phyloP scores from a whole-genome alignment of 768 basidiomycete genomes.

The Phlegmacium glaucopus region DNA sequence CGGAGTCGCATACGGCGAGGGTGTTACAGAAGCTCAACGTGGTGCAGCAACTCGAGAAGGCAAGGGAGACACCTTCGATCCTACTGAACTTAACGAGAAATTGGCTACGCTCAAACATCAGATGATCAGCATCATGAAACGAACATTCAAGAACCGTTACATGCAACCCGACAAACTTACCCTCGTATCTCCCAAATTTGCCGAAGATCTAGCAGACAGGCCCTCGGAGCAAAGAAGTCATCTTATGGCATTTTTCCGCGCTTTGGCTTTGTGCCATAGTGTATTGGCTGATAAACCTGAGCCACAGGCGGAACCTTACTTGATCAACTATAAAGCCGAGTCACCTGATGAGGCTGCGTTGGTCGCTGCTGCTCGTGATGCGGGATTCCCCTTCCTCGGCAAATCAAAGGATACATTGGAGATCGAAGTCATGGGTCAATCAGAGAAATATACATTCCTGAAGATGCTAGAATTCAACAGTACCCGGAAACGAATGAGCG shows the following conservation, averaged over 20 bases:
- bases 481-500: conserved; percentile 94
- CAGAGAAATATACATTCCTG: conserved; percentile 76
- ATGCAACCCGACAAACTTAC: conserved; percentile 79
- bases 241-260: conserved; percentile 88
- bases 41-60: conserved; percentile 88
- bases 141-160: conserved; percentile 86
- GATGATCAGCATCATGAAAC: conserved; percentile 77
- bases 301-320: conserved; percentile 53
- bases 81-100: conserved; percentile 66
- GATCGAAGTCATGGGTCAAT: conserved; percentile 89
- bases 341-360: conserved; percentile 95
- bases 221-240: conserved; percentile 56
- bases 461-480: conserved; percentile 92
- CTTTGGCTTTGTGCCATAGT: conserved; percentile 89
- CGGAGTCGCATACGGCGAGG: conserved; percentile 88
- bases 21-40: conserved; percentile 91
- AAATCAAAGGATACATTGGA: conserved; percentile 74
- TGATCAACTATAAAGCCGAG: conserved; percentile 91
- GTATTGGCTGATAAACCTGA: conserved; percentile 82
- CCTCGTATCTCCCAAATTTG: conserved; percentile 82
- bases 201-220: conserved; percentile 68
- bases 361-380: conserved; percentile 88
- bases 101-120: conserved; percentile 62
- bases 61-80: conserved; percentile 57
- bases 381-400: conserved; percentile 86